These are phyloP conservation scores for Paramecium pentaurelia DNA, from an alignment of 73 alveolate genomes.

Conservation along the genomic window DNA sequence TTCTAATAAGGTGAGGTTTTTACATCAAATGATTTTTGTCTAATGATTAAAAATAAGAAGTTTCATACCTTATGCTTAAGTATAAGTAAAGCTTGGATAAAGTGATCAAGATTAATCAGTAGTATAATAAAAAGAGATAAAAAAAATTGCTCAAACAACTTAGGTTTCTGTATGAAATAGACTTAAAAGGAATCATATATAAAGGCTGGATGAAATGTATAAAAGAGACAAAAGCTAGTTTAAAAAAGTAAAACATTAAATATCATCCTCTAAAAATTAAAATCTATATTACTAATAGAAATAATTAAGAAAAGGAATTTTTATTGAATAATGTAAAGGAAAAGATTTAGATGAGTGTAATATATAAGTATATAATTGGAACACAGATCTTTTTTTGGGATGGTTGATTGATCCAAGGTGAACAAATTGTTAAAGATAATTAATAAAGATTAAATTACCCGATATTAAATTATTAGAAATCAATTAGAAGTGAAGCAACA, in stretches of 20 bases:
- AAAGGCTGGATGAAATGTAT: not conserved
- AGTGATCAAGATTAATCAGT: not conserved
- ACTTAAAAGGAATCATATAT: not conserved
- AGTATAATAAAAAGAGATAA: not conserved
- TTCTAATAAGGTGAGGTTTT: constrained; percentile 19
- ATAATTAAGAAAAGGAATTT: no score
- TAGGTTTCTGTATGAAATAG: constrained; percentile 2
- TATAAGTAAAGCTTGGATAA: not conserved
- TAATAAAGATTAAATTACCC: constrained; percentile 83
- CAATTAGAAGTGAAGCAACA: constrained; percentile 83
- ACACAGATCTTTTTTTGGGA: constrained; percentile 26
- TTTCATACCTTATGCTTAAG: not conserved
- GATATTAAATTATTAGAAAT: constrained; percentile 78
- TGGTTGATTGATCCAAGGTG: constrained; percentile 49
- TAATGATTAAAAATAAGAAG: not conserved
- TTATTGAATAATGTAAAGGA: no score
- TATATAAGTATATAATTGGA: not conserved
- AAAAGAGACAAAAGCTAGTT: no score
- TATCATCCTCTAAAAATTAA: no score
- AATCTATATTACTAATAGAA: no score
- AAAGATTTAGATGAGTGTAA: not conserved
- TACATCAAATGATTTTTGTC: constrained; percentile 5
- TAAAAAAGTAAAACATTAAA: no score
- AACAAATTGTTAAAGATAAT: constrained; percentile 58
- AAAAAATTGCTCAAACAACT: not conserved